A percentile compares a stretch with the other conserved stretches of the same genome.
Conservation (phyloP, 2,329 filamentous ascomycete genomes). For the Rachicladosporium sp. region DNA sequence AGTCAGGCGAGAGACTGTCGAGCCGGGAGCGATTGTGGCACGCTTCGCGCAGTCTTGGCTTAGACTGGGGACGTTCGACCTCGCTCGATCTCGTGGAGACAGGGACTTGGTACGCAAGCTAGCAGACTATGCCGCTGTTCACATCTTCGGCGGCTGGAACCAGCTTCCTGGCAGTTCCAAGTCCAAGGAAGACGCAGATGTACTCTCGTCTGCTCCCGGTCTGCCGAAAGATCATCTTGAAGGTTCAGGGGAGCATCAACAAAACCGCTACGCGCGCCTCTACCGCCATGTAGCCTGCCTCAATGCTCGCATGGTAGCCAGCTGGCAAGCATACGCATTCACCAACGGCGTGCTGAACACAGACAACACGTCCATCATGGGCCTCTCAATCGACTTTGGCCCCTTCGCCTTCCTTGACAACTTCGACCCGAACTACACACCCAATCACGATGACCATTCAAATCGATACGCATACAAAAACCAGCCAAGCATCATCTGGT, state of each 20-base stretch:
- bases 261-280: conserved; percentile 78
- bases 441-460: conserved; percentile 87
- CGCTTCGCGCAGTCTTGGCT: conserved; percentile 89
- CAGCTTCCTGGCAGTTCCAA: conserved; percentile 52
- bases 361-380: conserved; percentile 87
- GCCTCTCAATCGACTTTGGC: conserved; percentile 85
- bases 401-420: conserved; percentile 97
- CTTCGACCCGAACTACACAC: conserved; percentile 88
- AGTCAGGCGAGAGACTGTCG: conserved; percentile 66
- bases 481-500: conserved; percentile 95
- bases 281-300: conserved; percentile 78
- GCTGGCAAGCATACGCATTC: conserved; percentile 98
- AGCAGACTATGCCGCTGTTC: conserved; percentile 72
- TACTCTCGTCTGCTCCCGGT: conserved; percentile 27
- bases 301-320: conserved; percentile 78
- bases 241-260: conserved; percentile 53
- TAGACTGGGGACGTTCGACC: conserved; percentile 87
- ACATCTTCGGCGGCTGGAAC: conserved; percentile 81
- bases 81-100: conserved; percentile 74
- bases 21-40: conserved; percentile 85
- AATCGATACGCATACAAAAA: conserved; percentile 86
- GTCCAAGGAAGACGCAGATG: conserved; percentile 36
- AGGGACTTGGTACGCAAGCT: conserved; percentile 59
- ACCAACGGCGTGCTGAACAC: conserved; percentile 98
- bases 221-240: conserved; percentile 44